These are phyloP conservation scores for Exophiala sideris DNA, from an alignment of 2,329 filamentous ascomycete species.

Conservation along the genomic window DNA sequence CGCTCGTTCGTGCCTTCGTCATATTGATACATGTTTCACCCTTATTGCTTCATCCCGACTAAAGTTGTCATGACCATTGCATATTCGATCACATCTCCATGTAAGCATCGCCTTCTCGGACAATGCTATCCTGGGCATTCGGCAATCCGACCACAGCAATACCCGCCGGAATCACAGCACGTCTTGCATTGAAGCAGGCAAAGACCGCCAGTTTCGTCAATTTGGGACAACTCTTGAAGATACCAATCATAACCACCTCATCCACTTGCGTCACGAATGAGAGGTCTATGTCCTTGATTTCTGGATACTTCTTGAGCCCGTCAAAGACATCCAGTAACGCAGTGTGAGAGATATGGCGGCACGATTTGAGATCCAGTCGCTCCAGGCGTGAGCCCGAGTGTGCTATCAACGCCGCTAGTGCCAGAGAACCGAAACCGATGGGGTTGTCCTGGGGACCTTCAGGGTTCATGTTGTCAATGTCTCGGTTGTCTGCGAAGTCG, in stretches of 20 bases:
- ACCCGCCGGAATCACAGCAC: conserved; percentile 54
- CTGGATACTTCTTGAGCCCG: conserved; percentile 60
- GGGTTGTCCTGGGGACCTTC: conserved; percentile 56
- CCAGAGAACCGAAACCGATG: conserved; percentile 70
- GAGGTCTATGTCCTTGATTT: conserved; percentile 69
- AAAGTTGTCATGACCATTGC: not conserved
- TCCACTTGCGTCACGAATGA: conserved; percentile 58
- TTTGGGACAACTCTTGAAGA: conserved; percentile 45
- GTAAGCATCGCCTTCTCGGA: conserved; percentile 13
- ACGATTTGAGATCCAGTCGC: conserved; percentile 74
- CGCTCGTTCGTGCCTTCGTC: too few species aligned
- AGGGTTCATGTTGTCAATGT: conserved; percentile 67
- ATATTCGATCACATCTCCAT: not conserved
- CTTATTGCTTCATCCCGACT: too few species aligned
- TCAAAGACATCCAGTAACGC: conserved; percentile 75
- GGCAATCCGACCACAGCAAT: conserved; percentile 60
- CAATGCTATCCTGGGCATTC: conserved; percentile 56
- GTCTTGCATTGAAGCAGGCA: conserved; percentile 59
- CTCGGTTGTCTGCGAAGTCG: conserved; percentile 74
- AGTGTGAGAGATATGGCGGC: conserved; percentile 70
- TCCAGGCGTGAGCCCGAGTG: conserved; percentile 70
- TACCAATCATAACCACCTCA: conserved; percentile 42
- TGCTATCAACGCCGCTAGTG: conserved; percentile 76
- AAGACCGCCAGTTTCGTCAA: conserved; percentile 59
- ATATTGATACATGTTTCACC: too few species aligned